Conservation (phyloP, 139 green algal genomes). For the Closterium sp. region DNA sequence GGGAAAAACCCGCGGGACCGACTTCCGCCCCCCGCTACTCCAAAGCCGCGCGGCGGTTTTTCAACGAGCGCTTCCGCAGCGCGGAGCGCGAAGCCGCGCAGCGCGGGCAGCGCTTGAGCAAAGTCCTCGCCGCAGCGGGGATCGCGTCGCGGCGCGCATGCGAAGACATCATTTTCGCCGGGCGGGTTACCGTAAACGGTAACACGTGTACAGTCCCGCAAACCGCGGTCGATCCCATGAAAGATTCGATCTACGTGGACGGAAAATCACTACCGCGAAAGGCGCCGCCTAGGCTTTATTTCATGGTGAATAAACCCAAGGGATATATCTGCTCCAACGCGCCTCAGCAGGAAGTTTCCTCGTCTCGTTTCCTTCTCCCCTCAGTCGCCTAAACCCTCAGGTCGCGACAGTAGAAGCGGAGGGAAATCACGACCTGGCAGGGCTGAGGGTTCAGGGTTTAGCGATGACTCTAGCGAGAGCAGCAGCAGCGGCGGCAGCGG, state of each 20-base stretch:
- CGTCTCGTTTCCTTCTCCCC: not conserved
- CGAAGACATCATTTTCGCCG: slow-evolving; percentile 77
- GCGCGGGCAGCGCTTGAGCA: slow-evolving; percentile 18
- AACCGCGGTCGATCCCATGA: slow-evolving; percentile 47
- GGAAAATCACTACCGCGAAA: slow-evolving; percentile 51
- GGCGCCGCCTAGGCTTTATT: slow-evolving; percentile 56
- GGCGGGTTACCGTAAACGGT: slow-evolving; percentile 83
- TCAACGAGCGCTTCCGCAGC: slow-evolving; percentile 22
- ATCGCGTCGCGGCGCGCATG: slow-evolving; percentile 77
- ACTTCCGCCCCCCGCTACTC: slow-evolving; percentile 19
- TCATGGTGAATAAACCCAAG: slow-evolving; percentile 82
- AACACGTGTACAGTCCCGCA: slow-evolving; percentile 44
- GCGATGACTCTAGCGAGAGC: not conserved
- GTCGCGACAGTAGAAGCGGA: not conserved
- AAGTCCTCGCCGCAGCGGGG: slow-evolving; percentile 37
- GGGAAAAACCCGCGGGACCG: not conserved
- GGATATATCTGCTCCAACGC: slow-evolving; percentile 56
- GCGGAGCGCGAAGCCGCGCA: not conserved
- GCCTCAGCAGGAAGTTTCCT: not conserved
- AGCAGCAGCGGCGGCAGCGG: not conserved
- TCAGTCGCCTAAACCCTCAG: not conserved
- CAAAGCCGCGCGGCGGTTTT: slow-evolving; percentile 36
- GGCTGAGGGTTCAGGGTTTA: not conserved
- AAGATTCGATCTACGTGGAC: slow-evolving; percentile 67
- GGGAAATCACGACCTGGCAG: not conserved